Conservation (phyloP, 257 asterid genomes). For the Nicotiana knightiana region DNA sequence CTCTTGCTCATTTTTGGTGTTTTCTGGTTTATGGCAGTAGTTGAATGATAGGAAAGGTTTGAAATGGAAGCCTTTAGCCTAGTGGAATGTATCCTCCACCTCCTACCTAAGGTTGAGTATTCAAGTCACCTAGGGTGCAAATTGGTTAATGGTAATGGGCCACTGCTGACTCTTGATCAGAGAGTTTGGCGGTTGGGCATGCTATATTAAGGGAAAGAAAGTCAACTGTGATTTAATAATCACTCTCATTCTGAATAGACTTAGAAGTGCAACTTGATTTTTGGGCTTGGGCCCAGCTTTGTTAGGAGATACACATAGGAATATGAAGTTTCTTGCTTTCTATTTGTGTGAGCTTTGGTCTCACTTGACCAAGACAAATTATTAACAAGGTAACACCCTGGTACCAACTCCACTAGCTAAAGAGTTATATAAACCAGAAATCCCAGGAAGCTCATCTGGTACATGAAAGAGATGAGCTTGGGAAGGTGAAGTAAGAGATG, state of each 20-base stretch:
- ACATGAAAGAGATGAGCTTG: background rate
- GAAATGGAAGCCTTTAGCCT: background rate
- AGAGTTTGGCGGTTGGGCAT: background rate
- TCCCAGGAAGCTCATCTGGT: background rate
- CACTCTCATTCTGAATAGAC: background rate
- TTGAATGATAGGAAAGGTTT: background rate
- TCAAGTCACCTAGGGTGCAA: background rate
- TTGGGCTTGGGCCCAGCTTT: background rate
- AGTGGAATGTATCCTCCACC: background rate
- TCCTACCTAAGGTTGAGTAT: background rate
- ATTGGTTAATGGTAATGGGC: background rate
- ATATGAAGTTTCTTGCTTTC: background rate
- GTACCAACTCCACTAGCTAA: background rate
- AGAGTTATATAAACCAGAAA: background rate
- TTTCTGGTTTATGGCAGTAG: background rate
- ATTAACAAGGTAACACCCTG: background rate
- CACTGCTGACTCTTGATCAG: background rate
- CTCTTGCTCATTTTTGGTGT: background rate
- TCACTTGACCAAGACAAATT: background rate
- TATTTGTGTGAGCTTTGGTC: background rate
- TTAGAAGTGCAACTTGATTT: background rate
- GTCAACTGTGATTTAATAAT: background rate
- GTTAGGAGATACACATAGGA: background rate
- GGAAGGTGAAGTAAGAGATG: too few species aligned
- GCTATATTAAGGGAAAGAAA: background rate